Conservation (phyloP, 164 flowering plant species). For the Umbilicus rupestris region DNA sequence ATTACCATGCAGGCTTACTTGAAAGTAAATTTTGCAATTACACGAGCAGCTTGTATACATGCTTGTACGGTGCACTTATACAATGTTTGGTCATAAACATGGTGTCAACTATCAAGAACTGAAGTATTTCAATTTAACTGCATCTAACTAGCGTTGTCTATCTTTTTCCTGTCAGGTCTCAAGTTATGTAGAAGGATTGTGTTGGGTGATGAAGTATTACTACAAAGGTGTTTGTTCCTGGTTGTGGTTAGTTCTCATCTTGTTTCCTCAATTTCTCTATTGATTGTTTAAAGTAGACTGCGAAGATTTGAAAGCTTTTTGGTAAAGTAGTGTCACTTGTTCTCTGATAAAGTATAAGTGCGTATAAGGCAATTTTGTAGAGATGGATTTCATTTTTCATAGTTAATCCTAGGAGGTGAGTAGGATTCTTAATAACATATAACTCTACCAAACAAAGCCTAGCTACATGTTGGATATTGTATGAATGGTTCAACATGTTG, state of each 20-base stretch:
- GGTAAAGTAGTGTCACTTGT: too few relatives aligned
- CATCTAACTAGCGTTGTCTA: not conserved
- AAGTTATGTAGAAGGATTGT: conserved; percentile 50
- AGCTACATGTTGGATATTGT: too few relatives aligned
- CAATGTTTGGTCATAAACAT: not conserved
- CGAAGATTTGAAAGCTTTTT: not conserved
- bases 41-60: not conserved
- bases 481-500: too few relatives aligned
- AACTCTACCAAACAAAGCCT: too few relatives aligned
- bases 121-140: not conserved
- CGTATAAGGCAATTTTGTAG: not conserved
- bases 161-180: conserved; percentile 28
- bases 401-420: too few relatives aligned
- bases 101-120: not conserved
- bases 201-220: conserved; percentile 67
- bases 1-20: too few relatives aligned
- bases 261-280: not conserved
- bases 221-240: conserved; percentile 59
- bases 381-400: not conserved
- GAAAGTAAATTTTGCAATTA: too few relatives aligned
- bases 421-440: too few relatives aligned
- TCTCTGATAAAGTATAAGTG: not conserved
- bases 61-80: not conserved
- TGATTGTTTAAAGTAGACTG: not conserved
- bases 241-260: conserved; percentile 34